Conservation (phyloP, 306 rosid species). For the Cajanus cajan region DNA sequence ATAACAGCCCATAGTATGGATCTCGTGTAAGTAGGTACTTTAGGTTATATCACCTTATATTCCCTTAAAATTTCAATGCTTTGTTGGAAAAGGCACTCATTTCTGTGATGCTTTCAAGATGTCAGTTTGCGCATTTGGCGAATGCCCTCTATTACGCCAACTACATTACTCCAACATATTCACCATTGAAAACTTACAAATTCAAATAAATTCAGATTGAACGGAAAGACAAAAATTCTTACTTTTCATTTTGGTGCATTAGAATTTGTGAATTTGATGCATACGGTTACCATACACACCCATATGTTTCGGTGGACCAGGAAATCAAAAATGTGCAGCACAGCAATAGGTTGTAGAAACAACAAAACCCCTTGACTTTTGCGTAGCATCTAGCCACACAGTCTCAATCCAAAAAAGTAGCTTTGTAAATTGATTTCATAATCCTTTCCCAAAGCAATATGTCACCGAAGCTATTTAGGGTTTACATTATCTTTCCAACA, state of each 20-base stretch:
- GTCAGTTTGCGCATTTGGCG: no score
- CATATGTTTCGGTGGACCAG: no score
- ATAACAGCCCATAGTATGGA: not conserved
- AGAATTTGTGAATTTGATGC: no score
- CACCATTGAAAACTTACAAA: no score
- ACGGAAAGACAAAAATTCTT: no score
- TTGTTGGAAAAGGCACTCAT: no score
- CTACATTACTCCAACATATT: no score
- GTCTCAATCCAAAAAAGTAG: not conserved
- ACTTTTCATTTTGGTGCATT: no score
- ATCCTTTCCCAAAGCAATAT: slow-evolving; percentile 15
- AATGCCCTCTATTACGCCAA: no score
- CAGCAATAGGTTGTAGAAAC: not conserved
- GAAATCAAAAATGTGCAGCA: not conserved
- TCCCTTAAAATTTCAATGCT: not conserved
- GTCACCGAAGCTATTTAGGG: not conserved
- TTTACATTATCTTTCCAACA: not conserved
- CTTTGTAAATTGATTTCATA: slow-evolving; percentile 5
- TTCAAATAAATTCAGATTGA: no score
- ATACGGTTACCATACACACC: no score
- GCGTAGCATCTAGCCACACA: not conserved
- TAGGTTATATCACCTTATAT: not conserved
- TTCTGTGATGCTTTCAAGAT: no score
- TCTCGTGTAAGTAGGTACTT: not conserved
- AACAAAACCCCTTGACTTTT: not conserved